Conservation (phyloP, 768 basidiomycete genomes). For the Boletus patriciae region DNA sequence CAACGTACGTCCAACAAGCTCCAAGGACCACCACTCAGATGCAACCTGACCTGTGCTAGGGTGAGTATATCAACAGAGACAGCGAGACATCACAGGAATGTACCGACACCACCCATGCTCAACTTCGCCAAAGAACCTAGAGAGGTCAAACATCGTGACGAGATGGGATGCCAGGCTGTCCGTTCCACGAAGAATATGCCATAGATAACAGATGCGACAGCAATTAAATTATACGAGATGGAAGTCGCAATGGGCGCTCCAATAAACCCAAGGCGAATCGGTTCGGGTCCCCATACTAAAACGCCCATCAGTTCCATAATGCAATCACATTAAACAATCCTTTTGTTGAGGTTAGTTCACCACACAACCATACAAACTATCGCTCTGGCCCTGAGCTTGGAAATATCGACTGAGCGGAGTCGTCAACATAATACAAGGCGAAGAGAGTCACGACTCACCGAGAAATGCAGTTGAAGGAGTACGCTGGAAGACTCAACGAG, state of each 20-base stretch:
- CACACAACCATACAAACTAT: conserved; percentile 17
- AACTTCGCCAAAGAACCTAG: conserved; percentile 70
- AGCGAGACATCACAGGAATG: conserved; percentile 15
- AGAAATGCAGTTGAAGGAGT: conserved; percentile 52
- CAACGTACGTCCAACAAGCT: conserved; percentile 58
- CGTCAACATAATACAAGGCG: conserved; percentile 52
- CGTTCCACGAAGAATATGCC: conserved; percentile 61
- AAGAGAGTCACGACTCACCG: conserved; percentile 30
- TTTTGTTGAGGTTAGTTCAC: conserved; percentile 18
- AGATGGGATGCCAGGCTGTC: conserved; percentile 86
- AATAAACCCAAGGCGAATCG: conserved; percentile 80
- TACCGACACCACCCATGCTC: conserved; percentile 78
- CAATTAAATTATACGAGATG: conserved; percentile 82
- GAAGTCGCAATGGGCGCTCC: conserved; percentile 91
- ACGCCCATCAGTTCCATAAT: conserved; percentile 43
- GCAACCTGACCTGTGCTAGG: conserved; percentile 62
- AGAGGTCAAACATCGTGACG: conserved; percentile 59
- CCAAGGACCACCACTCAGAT: conserved; percentile 98
- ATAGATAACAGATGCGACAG: conserved; percentile 58
- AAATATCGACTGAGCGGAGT: conserved; percentile 45
- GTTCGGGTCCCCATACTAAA: conserved; percentile 85
- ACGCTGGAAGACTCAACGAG: conserved; percentile 68
- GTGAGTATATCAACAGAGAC: neutral
- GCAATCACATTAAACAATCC: conserved; percentile 62
- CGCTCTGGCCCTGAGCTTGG: conserved; percentile 74